Evolutionary conservation across 176 grass and related monocot genomes (phyloP).

Genomic region (Leersia perrieri): DNA sequence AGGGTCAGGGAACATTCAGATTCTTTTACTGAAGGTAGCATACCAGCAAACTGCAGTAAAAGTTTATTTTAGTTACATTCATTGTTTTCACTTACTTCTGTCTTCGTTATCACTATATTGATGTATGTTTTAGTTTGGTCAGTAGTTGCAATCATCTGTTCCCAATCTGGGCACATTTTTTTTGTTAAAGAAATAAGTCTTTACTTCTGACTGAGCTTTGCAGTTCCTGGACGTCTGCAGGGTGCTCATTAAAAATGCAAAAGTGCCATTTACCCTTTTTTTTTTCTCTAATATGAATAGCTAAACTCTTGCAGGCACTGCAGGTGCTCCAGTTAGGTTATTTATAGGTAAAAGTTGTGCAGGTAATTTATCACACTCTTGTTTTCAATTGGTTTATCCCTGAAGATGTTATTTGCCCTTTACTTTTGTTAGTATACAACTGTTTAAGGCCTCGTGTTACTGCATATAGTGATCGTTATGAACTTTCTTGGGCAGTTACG

Average conservation of each 20-base stretch:
- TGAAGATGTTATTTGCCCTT: neutral
- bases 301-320: neutral
- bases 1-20: neutral
- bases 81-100: neutral
- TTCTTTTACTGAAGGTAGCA: conserved; percentile 6
- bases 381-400: neutral
- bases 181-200: no score
- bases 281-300: neutral
- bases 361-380: neutral
- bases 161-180: neutral
- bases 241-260: neutral
- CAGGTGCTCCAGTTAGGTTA: neutral
- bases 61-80: neutral
- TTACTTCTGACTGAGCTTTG: neutral
- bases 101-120: neutral
- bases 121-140: neutral
- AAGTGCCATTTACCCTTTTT: neutral
- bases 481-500: neutral
- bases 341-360: neutral
- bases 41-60: neutral
- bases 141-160: neutral
- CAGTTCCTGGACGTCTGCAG: neutral
- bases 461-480: neutral
- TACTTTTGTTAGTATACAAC: neutral
- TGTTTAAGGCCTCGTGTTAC: no score